Evolutionary conservation across 495 filamentous ascomycete genomes (phyloP), one percentile per base, ranked within the genome.

Genomic region (Neurospora terricola): DNA sequence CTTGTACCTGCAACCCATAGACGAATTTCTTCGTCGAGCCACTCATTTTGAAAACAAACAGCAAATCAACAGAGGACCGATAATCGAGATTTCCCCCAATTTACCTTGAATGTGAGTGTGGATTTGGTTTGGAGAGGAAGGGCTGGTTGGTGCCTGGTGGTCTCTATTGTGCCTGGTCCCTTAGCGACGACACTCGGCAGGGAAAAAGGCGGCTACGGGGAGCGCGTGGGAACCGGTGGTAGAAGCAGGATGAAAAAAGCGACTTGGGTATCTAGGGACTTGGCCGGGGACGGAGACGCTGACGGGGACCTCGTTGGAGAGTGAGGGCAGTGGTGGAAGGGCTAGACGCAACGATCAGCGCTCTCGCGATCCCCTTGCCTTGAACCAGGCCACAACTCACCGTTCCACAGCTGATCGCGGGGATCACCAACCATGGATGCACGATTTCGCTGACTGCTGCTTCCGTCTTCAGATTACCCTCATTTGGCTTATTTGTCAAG

Each of bases 401-500:
- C 54, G 54, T 66, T 75, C 68, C 38, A 59, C 54, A 75, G 77
- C 45, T 69, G 79, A 79, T 79, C 79, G 38, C 73, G 78, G 48
- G 73, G 78, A 83, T 84, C 81, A 77, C 82, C 80, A 66, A 81
- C 27, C 27, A 42, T 59, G 62, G 37, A 48, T 21, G 30, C 30
- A n/a, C 30, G 40, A 38, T 43, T 70, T 73, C 70, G 21, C 81
- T 83, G 69, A 84, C 75, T 48, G 70, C 59, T 74, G 71, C 66
- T 54, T 48, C 70, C 59, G 40, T 71, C 37, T 72, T 62, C 77
- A 86, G 85, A 85, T 80, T 80, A 88, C 88, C 78, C 83, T 89
- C 86, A 82, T 88, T 88, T 84, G 85, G 83, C 85, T 76, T 80
- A 69, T 77, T 81, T 86, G 87, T 89, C 87, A 89, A 90, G 86